Evolutionary conservation across 148 eudicot genomes (phyloP), one percentile per base, ranked within the genome.

Genomic region (Camellia japonica): DNA sequence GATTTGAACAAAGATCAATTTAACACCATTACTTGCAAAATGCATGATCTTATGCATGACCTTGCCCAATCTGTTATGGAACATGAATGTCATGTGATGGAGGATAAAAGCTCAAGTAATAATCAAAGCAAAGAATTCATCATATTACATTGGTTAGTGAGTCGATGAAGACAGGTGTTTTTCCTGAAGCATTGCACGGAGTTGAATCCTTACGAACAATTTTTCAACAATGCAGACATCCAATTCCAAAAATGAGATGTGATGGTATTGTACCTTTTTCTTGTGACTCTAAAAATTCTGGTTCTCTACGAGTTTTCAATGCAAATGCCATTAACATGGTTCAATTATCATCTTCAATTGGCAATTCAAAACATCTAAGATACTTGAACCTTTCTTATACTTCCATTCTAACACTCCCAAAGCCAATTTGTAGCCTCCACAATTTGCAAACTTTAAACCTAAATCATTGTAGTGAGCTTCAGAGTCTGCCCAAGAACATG

Each of bases 21-120:
- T 3, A 10, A 14, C 12, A 16, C 12, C n/a, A 59, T 59, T 11
- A 12, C 62, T 12, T 74, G 56, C 38, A 74, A 15, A 7, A 74
- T 74, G 65, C 77, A 74, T 42, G 76, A 73, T 30, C 76, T 73
- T 54, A 4, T 73, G 41, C 75, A 72, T 19, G 76, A 73, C 55
- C 76, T 73, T 55, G 76, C 76, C 7, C 60, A 30, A 14, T 56
- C 66, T 74, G 20, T 56, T 30, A 11, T 19, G 15, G 15, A 56
- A 18, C 13, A 56, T 15, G 65, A 74, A 18, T 16, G 20, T 30
- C 64, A 38, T 14, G 10, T 38, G 47, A 59, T 73, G 16, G 77
- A 56, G 30, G 5, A 4, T 3, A 7, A 23, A 38, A 10, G 64
- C 3, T 7, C 64, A 38, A 38, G n/a, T 54, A 14, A 30, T 54